A percentile compares a stretch with the other conserved stretches of the same genome.
These are phyloP conservation scores for Globisporangium okanoganense DNA, from an alignment of 352 stramenopile species.

Conservation along the genomic window DNA sequence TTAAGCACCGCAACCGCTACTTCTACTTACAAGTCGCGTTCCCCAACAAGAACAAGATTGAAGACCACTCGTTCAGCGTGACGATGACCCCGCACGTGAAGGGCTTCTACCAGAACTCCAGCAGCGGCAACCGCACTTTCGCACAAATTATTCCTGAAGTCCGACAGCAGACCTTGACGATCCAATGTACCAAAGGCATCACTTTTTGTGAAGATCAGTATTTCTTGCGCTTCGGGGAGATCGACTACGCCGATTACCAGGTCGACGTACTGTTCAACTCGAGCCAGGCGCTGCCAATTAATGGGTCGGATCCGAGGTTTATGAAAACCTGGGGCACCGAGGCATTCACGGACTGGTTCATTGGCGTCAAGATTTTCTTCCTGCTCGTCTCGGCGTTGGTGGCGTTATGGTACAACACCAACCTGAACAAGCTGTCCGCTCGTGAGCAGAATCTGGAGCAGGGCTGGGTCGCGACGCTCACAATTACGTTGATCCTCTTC, in stretches of 20 bases:
- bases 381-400: slow-evolving; percentile 33
- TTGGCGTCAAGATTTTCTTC: slow-evolving; percentile 59
- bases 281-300: slow-evolving; percentile 28
- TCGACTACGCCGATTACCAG: slow-evolving; percentile 52
- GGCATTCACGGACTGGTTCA: slow-evolving; percentile 51
- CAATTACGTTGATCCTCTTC: slow-evolving; percentile 43
- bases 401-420: slow-evolving; percentile 40
- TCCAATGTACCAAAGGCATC: slow-evolving; percentile 31
- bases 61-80: slow-evolving; percentile 38
- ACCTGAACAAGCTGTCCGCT: slow-evolving; percentile 34
- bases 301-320: slow-evolving; percentile 41
- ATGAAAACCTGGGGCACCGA: slow-evolving; percentile 49
- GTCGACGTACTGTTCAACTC: slow-evolving; percentile 61
- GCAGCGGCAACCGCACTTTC: slow-evolving; percentile 27
- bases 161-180: slow-evolving; percentile 27
- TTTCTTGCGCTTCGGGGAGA: slow-evolving; percentile 49
- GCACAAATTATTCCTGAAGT: slow-evolving; percentile 33
- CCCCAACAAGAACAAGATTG: slow-evolving; percentile 30
- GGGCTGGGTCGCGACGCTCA: slow-evolving; percentile 44
- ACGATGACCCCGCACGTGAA: slow-evolving; percentile 53
- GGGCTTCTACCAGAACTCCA: slow-evolving; percentile 38
- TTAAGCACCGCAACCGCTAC: slow-evolving; percentile 52
- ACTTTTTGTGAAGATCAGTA: slow-evolving; percentile 39
- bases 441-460: slow-evolving; percentile 61
- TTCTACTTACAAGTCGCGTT: slow-evolving; percentile 58